Evolutionary conservation across 1,139 yeast species (phyloP).

Genomic region (Hyphopichia buzzinii): DNA sequence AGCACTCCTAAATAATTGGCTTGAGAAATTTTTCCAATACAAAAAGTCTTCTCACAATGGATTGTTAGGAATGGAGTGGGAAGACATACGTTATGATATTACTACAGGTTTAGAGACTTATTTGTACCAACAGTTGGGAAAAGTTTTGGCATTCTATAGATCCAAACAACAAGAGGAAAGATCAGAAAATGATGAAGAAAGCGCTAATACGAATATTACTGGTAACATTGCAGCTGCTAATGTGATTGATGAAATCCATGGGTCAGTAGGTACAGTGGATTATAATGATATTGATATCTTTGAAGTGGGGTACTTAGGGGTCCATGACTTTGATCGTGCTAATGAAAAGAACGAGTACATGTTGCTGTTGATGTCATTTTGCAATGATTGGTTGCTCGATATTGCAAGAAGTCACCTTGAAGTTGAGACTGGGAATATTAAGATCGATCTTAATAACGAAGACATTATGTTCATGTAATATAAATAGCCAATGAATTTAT

Average conservation of each 20-base stretch:
- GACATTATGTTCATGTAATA: neutral
- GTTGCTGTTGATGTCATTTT: constrained; percentile 25
- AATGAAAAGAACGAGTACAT: constrained; percentile 33
- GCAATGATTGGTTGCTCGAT: constrained; percentile 25
- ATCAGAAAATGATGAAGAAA: constrained; percentile 3
- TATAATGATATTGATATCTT: constrained; percentile 1
- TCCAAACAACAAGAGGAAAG: constrained; percentile 2
- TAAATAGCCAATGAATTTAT: neutral
- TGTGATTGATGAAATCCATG: constrained; percentile 2
- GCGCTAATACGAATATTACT: neutral
- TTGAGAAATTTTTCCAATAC: constrained; percentile 37
- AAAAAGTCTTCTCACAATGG: constrained; percentile 40
- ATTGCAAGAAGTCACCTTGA: neutral
- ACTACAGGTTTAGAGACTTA: constrained; percentile 37
- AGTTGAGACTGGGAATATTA: neutral
- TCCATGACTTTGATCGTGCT: constrained; percentile 34
- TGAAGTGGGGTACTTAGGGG: constrained; percentile 25
- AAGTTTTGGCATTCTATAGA: constrained; percentile 11
- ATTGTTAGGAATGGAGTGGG: constrained; percentile 46
- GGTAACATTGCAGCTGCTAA: constrained; percentile 1
- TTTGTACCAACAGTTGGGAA: constrained; percentile 35
- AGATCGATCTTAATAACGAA: constrained; percentile 29
- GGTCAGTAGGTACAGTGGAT: constrained; percentile 1
- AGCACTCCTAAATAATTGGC: constrained; percentile 30
- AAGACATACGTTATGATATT: constrained; percentile 41